phyloP scores from a whole-genome alignment of 345 rosid species.

The Clarkia xantiana region DNA sequence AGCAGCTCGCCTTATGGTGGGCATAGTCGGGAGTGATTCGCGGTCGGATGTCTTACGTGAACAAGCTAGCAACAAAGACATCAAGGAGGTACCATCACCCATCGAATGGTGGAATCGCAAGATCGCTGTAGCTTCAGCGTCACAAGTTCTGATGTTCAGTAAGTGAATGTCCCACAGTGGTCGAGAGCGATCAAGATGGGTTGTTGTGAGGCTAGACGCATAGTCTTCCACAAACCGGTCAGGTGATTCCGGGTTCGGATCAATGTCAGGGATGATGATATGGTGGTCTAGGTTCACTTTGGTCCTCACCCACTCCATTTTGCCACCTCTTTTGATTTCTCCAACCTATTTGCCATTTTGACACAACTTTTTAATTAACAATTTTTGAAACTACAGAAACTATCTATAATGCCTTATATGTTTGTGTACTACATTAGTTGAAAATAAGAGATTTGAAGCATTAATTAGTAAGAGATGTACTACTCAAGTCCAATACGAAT shows the following conservation, averaged over 20 bases:
- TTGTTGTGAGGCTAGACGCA: slow-evolving; percentile 9
- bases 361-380: background rate
- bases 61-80: slow-evolving; percentile 43
- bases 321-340: slow-evolving; percentile 11
- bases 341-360: slow-evolving; percentile 12
- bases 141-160: slow-evolving; percentile 18
- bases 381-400: too few relatives aligned
- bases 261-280: slow-evolving; percentile 11
- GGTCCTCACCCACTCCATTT: slow-evolving; percentile 23
- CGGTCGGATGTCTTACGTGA: slow-evolving; percentile 16
- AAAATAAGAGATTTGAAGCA: too few relatives aligned
- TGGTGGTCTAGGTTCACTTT: slow-evolving; percentile 20
- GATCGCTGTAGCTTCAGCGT: slow-evolving; percentile 23
- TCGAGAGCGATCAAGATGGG: slow-evolving; percentile 12
- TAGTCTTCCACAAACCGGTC: slow-evolving; percentile 24
- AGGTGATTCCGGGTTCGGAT: background rate
- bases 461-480: too few relatives aligned
- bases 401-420: too few relatives aligned
- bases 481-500: too few relatives aligned
- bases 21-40: slow-evolving; percentile 6
- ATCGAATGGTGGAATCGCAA: slow-evolving; percentile 45
- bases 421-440: too few relatives aligned
- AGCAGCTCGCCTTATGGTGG: too few relatives aligned
- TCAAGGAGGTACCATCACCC: slow-evolving; percentile 48
- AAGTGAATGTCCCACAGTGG: slow-evolving; percentile 35